Evolutionary conservation across 495 filamentous ascomycete genomes (phyloP).

Genomic region (Lichina pygmaea): DNA sequence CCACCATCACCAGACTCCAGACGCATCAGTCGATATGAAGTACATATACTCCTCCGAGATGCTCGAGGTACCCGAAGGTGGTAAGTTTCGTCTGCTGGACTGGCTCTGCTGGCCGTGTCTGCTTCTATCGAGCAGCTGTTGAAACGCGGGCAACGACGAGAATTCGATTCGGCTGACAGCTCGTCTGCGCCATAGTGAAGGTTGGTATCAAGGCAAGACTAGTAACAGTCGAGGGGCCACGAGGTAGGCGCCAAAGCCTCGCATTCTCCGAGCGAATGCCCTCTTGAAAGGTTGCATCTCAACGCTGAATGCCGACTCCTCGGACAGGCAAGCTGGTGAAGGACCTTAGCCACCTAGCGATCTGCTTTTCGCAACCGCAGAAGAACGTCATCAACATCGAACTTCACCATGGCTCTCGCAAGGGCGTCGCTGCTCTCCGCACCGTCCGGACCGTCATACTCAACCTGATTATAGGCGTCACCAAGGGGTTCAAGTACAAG

Average conservation of each 20-base stretch:
- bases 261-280: constrained; percentile 1
- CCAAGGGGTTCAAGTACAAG: constrained; percentile 99
- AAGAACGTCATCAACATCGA: constrained; percentile 75
- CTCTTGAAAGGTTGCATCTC: background rate
- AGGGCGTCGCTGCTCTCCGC: constrained; percentile 90
- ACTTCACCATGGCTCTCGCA: constrained; percentile 89
- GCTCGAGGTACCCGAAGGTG: constrained; percentile 81
- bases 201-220: constrained; percentile 82
- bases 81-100: constrained; percentile 30
- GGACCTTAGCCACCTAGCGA: constrained; percentile 83
- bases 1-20: no score
- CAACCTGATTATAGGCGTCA: constrained; percentile 95
- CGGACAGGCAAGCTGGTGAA: constrained; percentile 63
- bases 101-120: background rate
- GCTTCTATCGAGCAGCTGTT: background rate
- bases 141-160: constrained; percentile 2
- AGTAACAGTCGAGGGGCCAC: constrained; percentile 87
- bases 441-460: constrained; percentile 93
- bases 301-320: background rate
- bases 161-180: constrained; percentile 4
- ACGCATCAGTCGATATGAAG: background rate
- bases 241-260: constrained; percentile 24
- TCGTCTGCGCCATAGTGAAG: constrained; percentile 43
- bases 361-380: constrained; percentile 72
- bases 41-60: constrained; percentile 50